These are phyloP conservation scores for Aspergillus campestris DNA, from an alignment of 495 filamentous ascomycete species.

Conservation along the genomic window DNA sequence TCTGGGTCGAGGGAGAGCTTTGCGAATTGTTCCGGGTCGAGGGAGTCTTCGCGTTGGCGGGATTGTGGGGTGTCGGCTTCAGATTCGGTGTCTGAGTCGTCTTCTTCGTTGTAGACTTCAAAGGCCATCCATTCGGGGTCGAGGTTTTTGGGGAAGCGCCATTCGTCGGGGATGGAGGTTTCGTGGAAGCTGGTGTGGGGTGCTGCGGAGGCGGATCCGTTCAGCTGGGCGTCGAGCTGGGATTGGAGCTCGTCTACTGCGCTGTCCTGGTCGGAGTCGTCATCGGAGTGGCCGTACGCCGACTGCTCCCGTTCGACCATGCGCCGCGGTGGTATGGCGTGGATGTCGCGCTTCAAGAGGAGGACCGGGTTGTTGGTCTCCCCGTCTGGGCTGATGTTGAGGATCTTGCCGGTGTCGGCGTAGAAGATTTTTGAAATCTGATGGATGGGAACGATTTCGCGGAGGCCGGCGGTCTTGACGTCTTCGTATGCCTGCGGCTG, in stretches of 20 bases:
- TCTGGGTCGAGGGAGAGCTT: constrained; percentile 30
- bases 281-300: constrained; percentile 16
- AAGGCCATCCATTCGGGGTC: constrained; percentile 96
- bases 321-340: constrained; percentile 61
- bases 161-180: constrained; percentile 37
- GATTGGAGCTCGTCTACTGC: constrained; percentile 47
- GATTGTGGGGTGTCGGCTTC: constrained; percentile 33
- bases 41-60: constrained; percentile 14
- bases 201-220: constrained; percentile 30
- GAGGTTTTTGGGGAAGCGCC: constrained; percentile 67
- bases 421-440: constrained; percentile 97
- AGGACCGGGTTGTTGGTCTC: constrained; percentile 81
- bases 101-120: constrained; percentile 68
- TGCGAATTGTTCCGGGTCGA: constrained; percentile 33
- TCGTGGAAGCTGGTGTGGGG: constrained; percentile 20
- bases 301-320: constrained; percentile 49
- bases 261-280: constrained; percentile 20
- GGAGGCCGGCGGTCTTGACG: constrained; percentile 64
- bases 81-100: constrained; percentile 51
- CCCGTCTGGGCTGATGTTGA: constrained; percentile 75
- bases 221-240: constrained; percentile 62
- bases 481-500: constrained; percentile 62
- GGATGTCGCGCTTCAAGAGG: constrained; percentile 74
- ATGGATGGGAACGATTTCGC: constrained; percentile 78
- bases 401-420: constrained; percentile 86